Base-by-base conservation (phyloP, 2,329 filamentous ascomycete species). In the Diaporthe humulicola region DNA sequence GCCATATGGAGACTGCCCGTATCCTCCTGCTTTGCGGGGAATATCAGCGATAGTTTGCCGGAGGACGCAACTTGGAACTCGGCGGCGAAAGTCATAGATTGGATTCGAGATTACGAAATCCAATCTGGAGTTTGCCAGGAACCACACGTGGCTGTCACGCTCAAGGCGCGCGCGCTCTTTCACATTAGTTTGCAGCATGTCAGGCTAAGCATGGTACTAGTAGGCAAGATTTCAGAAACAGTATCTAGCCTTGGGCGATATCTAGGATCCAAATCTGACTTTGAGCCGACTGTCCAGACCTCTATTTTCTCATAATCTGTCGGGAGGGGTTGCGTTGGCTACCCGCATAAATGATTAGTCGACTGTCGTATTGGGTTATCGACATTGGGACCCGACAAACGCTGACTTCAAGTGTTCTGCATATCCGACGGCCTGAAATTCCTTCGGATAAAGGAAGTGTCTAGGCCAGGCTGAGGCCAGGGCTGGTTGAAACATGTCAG, bases 391-490 rank as follows among this genome's bases (percentile, higher is more conserved):
- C 25, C 38, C 30, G 8, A 64, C 12, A 19, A 52, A n/a, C 19
- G 64, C 4, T 52, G 30, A 67, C 17, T 50, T 25, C 33, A 25
- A 17, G 3, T 25, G 45, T 10, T 7, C 12, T 22, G 10, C 38
- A 25, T 10, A 52, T n/a, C 64, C 64, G 64, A 52, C 64, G 64
- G 64, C 64, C 28, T 40, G 9, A n/a, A 52, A 40, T 8, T 19
- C 19, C 6, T 7, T 4, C 22, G 38, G 60, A 25, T 4, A 38
- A 52, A n/a, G 4, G 17, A 9, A 15, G n/a, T 33, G 4, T 4
- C 30, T 17, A 38, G 30, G 42, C n/a, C 17, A 36, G 30, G 14
- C 64, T 52, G 33, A 40, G 14, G 45, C 30, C 30, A 1, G 45
- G 22, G 12, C 30, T 9, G 15, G 3, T 38, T 52, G 42, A 36